These are phyloP conservation scores for Pseudovirgaria hyperparasitica DNA, from an alignment of 2,329 filamentous ascomycete species.

Conservation along the genomic window DNA sequence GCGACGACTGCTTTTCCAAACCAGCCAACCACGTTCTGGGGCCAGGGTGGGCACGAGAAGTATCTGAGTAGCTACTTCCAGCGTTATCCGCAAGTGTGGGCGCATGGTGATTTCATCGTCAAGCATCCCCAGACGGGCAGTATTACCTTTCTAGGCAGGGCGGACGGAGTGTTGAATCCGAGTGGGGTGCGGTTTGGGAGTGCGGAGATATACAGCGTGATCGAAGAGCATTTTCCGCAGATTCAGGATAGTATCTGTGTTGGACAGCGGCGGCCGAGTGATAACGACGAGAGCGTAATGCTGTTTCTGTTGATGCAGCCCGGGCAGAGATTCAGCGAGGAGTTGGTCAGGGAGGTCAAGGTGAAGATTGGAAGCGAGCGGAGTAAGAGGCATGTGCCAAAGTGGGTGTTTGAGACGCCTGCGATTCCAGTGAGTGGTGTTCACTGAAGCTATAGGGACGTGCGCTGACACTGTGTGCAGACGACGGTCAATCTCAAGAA, in stretches of 20 bases:
- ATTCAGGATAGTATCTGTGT: slow-evolving; percentile 68
- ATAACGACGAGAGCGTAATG: slow-evolving; percentile 46
- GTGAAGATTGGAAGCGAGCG: slow-evolving; percentile 51
- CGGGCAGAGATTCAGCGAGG: slow-evolving; percentile 40
- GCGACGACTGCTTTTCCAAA: slow-evolving; percentile 61
- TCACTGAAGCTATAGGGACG: not conserved
- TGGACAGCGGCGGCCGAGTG: slow-evolving; percentile 54
- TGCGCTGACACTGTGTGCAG: slow-evolving; percentile 24
- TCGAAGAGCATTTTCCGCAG: slow-evolving; percentile 52
- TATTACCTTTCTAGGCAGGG: slow-evolving; percentile 54
- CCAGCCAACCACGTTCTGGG: slow-evolving; percentile 46
- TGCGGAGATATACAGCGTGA: slow-evolving; percentile 65
- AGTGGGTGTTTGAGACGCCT: slow-evolving; percentile 65
- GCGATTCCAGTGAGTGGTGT: slow-evolving; percentile 58
- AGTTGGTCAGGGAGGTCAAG: slow-evolving; percentile 48
- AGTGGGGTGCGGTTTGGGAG: slow-evolving; percentile 68
- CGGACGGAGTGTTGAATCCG: slow-evolving; percentile 69
- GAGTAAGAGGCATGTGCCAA: slow-evolving; percentile 64
- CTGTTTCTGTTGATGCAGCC: slow-evolving; percentile 48
- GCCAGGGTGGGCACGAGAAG: slow-evolving; percentile 25
- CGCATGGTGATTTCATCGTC: slow-evolving; percentile 69
- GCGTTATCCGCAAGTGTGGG: slow-evolving; percentile 52
- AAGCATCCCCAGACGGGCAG: slow-evolving; percentile 55
- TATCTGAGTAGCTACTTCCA: slow-evolving; percentile 35
- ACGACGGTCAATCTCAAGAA: slow-evolving; percentile 78